Percentiles rank a stretch among this genome's conserved stretches.
Evolutionary conservation across 257 asterid species (phyloP).

Genomic region (Avicennia marina): DNA sequence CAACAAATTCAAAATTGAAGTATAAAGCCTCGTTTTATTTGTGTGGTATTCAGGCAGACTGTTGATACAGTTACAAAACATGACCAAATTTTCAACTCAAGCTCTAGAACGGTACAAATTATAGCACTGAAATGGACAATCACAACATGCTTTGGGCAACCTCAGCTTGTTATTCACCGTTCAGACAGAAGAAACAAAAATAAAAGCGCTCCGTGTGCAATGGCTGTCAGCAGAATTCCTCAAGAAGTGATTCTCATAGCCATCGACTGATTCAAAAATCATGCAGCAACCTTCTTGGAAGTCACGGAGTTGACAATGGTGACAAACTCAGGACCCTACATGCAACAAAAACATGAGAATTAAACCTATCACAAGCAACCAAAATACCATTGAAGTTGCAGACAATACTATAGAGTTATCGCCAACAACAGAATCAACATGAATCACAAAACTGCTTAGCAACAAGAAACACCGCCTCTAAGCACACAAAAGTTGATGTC

Average conservation of each 20-base stretch:
- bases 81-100: background rate
- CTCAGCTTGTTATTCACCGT: background rate
- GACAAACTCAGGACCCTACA: constrained; percentile 91
- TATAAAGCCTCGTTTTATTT: background rate
- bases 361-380: background rate
- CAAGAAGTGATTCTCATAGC: too few species aligned
- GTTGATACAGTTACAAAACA: background rate
- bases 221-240: too few species aligned
- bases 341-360: background rate
- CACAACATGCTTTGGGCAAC: background rate
- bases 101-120: background rate
- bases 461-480: too few species aligned
- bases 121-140: background rate
- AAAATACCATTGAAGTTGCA: too few species aligned
- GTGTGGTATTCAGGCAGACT: background rate
- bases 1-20: background rate
- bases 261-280: constrained; percentile 16
- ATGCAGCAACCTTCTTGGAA: constrained; percentile 86
- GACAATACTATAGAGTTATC: too few species aligned
- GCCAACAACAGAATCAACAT: too few species aligned
- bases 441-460: too few species aligned
- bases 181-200: too few species aligned
- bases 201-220: too few species aligned
- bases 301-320: constrained; percentile 89
- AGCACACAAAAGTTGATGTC: too few species aligned